Evolutionary conservation across 352 stramenopile species (phyloP).

Genomic region (Globisporangium lucens): DNA sequence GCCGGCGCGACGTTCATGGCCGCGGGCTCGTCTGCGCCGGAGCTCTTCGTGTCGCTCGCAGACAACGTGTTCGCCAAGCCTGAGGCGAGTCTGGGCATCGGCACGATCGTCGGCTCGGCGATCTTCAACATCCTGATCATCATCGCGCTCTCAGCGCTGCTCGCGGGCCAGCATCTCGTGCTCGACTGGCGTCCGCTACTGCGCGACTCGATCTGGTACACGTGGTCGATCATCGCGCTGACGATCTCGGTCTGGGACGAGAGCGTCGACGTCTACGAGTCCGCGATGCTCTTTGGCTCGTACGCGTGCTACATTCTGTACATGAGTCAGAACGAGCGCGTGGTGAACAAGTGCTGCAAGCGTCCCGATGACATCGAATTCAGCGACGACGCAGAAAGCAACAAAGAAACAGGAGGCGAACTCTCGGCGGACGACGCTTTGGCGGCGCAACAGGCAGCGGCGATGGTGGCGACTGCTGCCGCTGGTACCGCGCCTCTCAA

Average conservation of each 20-base stretch:
- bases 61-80: slow-evolving; percentile 79
- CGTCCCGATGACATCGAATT: slow-evolving; percentile 27
- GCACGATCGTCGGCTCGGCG: slow-evolving; percentile 83
- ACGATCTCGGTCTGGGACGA: slow-evolving; percentile 61
- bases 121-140: slow-evolving; percentile 90
- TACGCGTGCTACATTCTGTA: slow-evolving; percentile 74
- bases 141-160: slow-evolving; percentile 71
- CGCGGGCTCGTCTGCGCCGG: slow-evolving; percentile 72
- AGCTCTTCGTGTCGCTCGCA: slow-evolving; percentile 76
- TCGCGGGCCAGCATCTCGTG: slow-evolving; percentile 54
- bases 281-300: slow-evolving; percentile 57
- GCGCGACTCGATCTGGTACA: slow-evolving; percentile 81
- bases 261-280: slow-evolving; percentile 54
- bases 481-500: neutral
- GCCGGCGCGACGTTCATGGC: slow-evolving; percentile 85
- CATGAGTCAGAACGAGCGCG: slow-evolving; percentile 63
- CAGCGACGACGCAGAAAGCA: slow-evolving; percentile 14
- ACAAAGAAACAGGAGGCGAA: slow-evolving; percentile 10
- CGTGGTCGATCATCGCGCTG: slow-evolving; percentile 51
- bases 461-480: neutral
- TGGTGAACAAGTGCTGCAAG: slow-evolving; percentile 59
- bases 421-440: slow-evolving; percentile 16
- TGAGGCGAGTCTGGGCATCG: slow-evolving; percentile 60
- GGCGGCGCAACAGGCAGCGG: neutral
- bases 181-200: slow-evolving; percentile 79